These are phyloP conservation scores for Phaffia tasmanica DNA, from an alignment of 768 basidiomycete genomes.

Conservation along the genomic window DNA sequence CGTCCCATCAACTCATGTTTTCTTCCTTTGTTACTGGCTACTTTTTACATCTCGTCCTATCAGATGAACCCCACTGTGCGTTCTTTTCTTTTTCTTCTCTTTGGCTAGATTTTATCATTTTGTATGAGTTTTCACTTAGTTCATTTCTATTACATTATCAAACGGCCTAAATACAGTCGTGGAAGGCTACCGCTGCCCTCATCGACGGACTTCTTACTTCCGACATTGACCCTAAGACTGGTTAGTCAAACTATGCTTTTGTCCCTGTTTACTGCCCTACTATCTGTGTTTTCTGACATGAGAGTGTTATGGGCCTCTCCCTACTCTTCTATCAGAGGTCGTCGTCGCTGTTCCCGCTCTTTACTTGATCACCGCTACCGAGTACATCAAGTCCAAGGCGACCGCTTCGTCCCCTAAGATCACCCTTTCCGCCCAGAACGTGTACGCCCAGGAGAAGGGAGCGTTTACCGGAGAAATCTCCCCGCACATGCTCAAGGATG, in stretches of 20 bases:
- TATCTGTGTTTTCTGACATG: not conserved
- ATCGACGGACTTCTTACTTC: conserved; percentile 65
- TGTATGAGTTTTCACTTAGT: not conserved
- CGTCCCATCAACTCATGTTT: conserved; percentile 1
- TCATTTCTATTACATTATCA: not conserved
- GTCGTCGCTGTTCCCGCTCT: conserved; percentile 83
- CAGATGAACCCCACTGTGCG: conserved; percentile 27
- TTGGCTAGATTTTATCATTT: not conserved
- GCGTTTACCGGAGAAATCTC: conserved; percentile 97
- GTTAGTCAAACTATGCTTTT: conserved; percentile 41
- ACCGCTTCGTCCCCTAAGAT: conserved; percentile 35
- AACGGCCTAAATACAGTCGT: not conserved
- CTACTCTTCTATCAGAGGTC: conserved; percentile 53
- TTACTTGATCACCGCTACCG: conserved; percentile 66
- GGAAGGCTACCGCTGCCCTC: conserved; percentile 51
- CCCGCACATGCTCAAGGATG: conserved; percentile 71
- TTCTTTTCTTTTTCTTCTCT: not conserved
- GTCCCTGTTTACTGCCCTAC: conserved; percentile 11
- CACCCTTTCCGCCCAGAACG: conserved; percentile 82
- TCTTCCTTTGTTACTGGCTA: not conserved
- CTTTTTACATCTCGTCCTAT: conserved; percentile 1
- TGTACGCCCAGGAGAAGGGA: conserved; percentile 67
- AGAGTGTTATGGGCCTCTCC: conserved; percentile 19
- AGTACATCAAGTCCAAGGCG: conserved; percentile 39
- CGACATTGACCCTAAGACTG: conserved; percentile 61